phyloP scores from a whole-genome alignment of 495 filamentous ascomycete species.

The Articulospora tetracladia region DNA sequence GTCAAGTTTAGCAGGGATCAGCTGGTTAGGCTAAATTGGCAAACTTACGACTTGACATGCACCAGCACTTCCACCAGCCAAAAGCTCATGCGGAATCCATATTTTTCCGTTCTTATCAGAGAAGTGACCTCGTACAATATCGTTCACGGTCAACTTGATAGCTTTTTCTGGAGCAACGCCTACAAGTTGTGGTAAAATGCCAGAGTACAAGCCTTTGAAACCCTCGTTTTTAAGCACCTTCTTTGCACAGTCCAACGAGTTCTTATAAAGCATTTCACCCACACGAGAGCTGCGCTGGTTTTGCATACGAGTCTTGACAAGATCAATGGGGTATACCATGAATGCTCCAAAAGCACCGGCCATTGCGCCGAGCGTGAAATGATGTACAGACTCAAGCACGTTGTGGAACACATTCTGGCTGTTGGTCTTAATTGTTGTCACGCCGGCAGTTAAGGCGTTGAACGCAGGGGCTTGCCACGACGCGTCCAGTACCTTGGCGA shows the following conservation, averaged over 20 bases:
- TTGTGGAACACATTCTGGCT: constrained; percentile 49
- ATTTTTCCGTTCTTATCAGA: constrained; percentile 78
- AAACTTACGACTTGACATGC: constrained; percentile 90
- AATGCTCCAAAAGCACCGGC: constrained; percentile 97
- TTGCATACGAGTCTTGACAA: constrained; percentile 98
- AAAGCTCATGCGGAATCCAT: constrained; percentile 63
- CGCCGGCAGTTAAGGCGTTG: constrained; percentile 39
- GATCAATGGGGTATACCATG: constrained; percentile 98
- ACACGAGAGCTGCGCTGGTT: constrained; percentile 82
- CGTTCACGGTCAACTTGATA: constrained; percentile 98
- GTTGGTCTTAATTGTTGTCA: constrained; percentile 44
- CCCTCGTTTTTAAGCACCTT: constrained; percentile 95
- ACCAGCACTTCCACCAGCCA: constrained; percentile 88
- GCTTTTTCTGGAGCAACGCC: constrained; percentile 98
- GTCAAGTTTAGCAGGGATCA: neutral
- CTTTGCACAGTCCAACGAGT: constrained; percentile 86
- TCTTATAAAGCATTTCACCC: constrained; percentile 89
- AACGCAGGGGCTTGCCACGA: constrained; percentile 66
- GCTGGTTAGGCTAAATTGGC: neutral
- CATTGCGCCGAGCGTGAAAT: constrained; percentile 81
- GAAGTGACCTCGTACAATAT: constrained; percentile 75
- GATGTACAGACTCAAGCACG: constrained; percentile 75
- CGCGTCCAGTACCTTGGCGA: constrained; percentile 90
- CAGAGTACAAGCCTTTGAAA: constrained; percentile 84
- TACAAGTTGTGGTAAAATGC: constrained; percentile 89